Conservation (phyloP, 2,329 filamentous ascomycete genomes). For the Claviceps cyperi region DNA sequence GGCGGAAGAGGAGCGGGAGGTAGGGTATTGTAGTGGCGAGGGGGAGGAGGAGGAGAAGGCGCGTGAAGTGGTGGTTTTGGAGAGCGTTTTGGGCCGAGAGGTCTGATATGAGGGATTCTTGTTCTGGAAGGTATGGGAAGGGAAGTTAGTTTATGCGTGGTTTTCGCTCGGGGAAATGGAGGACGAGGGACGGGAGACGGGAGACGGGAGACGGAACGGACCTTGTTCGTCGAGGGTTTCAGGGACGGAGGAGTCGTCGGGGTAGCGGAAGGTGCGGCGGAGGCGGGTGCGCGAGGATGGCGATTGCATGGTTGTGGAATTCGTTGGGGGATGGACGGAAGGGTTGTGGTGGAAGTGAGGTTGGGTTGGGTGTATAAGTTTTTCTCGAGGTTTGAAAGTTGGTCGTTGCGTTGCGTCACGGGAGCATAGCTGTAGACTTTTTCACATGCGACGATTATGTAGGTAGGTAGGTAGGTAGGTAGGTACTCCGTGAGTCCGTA, state of each 20-base stretch:
- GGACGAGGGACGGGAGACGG: neutral
- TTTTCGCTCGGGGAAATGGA: no score
- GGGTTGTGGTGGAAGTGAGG: neutral
- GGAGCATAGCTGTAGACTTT: no score
- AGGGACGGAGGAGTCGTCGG: slow-evolving; percentile 40
- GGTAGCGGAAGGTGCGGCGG: slow-evolving; percentile 66
- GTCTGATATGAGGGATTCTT: slow-evolving; percentile 45
- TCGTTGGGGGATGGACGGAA: neutral
- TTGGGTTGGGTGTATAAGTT: neutral
- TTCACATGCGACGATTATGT: no score
- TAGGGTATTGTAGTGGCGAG: slow-evolving; percentile 41
- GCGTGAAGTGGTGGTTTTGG: slow-evolving; percentile 43
- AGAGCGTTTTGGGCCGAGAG: slow-evolving; percentile 41
- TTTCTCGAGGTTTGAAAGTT: neutral
- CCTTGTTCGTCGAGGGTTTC: slow-evolving; percentile 65
- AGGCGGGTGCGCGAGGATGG: slow-evolving; percentile 39
- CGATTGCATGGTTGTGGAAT: slow-evolving; percentile 4
- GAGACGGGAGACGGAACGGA: slow-evolving; percentile 13
- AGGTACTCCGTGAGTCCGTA: no score
- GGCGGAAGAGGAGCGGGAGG: slow-evolving; percentile 20
- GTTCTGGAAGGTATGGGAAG: slow-evolving; percentile 30
- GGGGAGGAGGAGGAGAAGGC: slow-evolving; percentile 46
- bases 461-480: no score
- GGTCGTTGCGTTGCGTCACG: neutral
- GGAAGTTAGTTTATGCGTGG: neutral